These are phyloP conservation scores for Candida tropicalis DNA, from an alignment of 1,139 yeast genomes.

Conservation along the genomic window DNA sequence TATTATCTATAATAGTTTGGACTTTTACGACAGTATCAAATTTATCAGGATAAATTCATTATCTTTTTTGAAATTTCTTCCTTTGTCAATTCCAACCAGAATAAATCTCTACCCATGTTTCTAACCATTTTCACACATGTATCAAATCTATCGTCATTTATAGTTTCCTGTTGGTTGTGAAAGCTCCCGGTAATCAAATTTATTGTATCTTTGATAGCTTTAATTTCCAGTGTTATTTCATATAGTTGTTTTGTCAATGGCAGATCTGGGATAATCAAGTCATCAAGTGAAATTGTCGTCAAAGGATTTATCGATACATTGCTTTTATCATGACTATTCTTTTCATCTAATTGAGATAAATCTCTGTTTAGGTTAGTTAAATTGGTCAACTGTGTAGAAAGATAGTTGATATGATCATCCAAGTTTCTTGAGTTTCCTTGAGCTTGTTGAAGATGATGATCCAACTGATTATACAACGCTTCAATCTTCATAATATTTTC, in stretches of 20 bases:
- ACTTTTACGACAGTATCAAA: background rate
- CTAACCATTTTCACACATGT: constrained; percentile 60
- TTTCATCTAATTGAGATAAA: constrained; percentile 26
- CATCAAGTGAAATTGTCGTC: constrained; percentile 30
- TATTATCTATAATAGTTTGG: too few species aligned
- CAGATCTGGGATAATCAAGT: constrained; percentile 45
- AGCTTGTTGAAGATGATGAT: constrained; percentile 43
- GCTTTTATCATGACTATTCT: constrained; percentile 24
- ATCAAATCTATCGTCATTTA: constrained; percentile 46
- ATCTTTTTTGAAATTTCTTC: constrained; percentile 31
- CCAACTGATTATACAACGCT: constrained; percentile 36
- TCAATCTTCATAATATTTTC: constrained; percentile 26
- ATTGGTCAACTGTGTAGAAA: constrained; percentile 31
- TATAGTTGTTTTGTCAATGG: constrained; percentile 54
- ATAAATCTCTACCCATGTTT: constrained; percentile 75
- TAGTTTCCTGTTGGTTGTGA: constrained; percentile 33
- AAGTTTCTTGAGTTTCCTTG: constrained; percentile 36
- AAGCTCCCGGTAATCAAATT: constrained; percentile 59
- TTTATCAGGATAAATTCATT: constrained; percentile 21
- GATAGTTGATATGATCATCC: constrained; percentile 35
- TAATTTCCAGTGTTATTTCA: constrained; percentile 63
- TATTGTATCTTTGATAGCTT: constrained; percentile 68
- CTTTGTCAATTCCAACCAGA: constrained; percentile 49
- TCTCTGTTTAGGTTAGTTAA: constrained; percentile 30
- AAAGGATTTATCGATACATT: constrained; percentile 22